Evolutionary conservation across 768 basidiomycete genomes (phyloP).

Genomic region (Rhizopogon roseolus): DNA sequence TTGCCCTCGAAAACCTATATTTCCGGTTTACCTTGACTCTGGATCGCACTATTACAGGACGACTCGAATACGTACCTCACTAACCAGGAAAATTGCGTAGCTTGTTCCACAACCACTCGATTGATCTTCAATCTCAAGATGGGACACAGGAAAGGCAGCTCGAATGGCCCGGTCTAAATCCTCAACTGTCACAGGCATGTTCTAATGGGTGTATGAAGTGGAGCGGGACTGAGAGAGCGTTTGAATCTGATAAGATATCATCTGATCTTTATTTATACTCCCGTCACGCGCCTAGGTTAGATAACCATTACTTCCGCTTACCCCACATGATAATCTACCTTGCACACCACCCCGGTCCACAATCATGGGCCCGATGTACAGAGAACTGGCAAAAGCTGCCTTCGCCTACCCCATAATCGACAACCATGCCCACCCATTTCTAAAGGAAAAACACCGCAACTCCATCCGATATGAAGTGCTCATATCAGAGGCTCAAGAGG

Average conservation of each 20-base stretch:
- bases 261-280: background rate
- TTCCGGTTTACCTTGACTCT: background rate
- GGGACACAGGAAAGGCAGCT: slow-evolving; percentile 53
- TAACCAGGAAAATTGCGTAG: slow-evolving; percentile 72
- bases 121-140: slow-evolving; percentile 71
- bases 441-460: slow-evolving; percentile 40
- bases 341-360: background rate
- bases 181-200: slow-evolving; percentile 56
- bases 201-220: slow-evolving; percentile 4
- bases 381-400: slow-evolving; percentile 12
- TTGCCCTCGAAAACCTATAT: slow-evolving; percentile 72
- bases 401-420: slow-evolving; percentile 56
- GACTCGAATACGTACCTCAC: slow-evolving; percentile 45
- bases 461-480: slow-evolving; percentile 57
- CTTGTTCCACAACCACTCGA: slow-evolving; percentile 81
- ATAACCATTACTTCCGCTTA: background rate
- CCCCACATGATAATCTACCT: background rate
- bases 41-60: background rate
- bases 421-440: slow-evolving; percentile 75
- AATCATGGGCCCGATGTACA: slow-evolving; percentile 11
- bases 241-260: slow-evolving; percentile 23
- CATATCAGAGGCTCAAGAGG: slow-evolving; percentile 58
- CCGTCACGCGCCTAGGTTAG: background rate
- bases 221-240: slow-evolving; percentile 2
- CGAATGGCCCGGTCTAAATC: slow-evolving; percentile 63